Evolutionary conservation across 2,329 filamentous ascomycete genomes (phyloP), one percentile per base, ranked within the genome.

Genomic region (Dactylonectria estremocensis): DNA sequence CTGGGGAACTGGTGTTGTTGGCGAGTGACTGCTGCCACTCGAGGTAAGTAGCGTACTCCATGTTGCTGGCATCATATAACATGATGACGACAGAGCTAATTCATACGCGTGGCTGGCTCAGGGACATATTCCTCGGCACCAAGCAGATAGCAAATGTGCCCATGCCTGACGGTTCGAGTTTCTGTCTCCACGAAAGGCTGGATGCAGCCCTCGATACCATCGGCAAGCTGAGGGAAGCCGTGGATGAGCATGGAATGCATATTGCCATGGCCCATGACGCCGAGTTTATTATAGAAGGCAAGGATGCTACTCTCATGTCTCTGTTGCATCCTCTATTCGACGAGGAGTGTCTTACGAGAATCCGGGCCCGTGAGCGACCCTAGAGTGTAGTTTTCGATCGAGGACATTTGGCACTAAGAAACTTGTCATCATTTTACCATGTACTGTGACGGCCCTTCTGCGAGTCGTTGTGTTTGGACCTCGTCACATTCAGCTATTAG

Each of bases 221-320:
- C 13, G n/a, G 5, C 2, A 31, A 11, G 4, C n/a, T 67, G 31
- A 59, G 64, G n/a, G 48, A 55, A 16, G 63, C 62, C n/a, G 62
- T 60, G 3, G 16, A 56, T 18, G 37, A 59, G 1, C 59, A 68
- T 24, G 58, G 31, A 2, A 68, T 68, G 63, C 66, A 55, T 16
- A 59, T 66, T 24, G 62, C 58, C 45, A 66, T 68, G 66, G 49
- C 66, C 5, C 66, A 68, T 16, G 66, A 68, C 24, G 62, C 62
- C 5, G 66, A 68, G 14, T 68, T 46, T 9, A 66, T 68, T 14
- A 68, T 59, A 14, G 53, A 68, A n/a, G 45, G 43, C 11, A 28
- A 33, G 6, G 56, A 62, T 45, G 7, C 4, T 2, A 14, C 40
- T 1, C n/a, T 68, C 16, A 61, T 66, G 62, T 62, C 66, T 2